These are phyloP conservation scores for Onygenales sp. DNA, from an alignment of 2,329 filamentous ascomycete genomes.

Conservation along the genomic window DNA sequence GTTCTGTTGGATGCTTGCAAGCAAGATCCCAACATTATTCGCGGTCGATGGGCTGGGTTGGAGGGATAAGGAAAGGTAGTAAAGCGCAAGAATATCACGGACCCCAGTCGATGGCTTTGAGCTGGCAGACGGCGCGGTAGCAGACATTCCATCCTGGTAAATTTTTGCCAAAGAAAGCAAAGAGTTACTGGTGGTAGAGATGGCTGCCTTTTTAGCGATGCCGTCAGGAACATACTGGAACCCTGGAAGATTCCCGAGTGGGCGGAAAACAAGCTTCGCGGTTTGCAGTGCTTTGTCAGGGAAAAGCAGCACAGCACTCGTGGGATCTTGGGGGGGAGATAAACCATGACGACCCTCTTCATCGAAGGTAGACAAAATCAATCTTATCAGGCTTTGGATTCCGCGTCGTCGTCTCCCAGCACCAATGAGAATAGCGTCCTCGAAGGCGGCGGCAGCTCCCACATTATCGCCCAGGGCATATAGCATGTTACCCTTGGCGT, in stretches of 20 bases:
- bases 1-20: constrained; percentile 84
- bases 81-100: constrained; percentile 84
- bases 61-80: constrained; percentile 87
- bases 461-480: constrained; percentile 79
- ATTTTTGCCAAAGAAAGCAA: constrained; percentile 93
- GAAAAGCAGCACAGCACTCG: constrained; percentile 64
- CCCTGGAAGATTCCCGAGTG: constrained; percentile 68
- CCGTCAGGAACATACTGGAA: constrained; percentile 62
- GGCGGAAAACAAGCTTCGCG: constrained; percentile 70
- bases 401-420: constrained; percentile 60
- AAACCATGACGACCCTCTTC: constrained; percentile 31
- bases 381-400: constrained; percentile 68
- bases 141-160: constrained; percentile 91
- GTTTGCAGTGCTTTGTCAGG: constrained; percentile 78
- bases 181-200: constrained; percentile 92
- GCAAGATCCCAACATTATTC: constrained; percentile 93
- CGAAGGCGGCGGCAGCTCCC: constrained; percentile 77
- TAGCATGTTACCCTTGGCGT: constrained; percentile 97
- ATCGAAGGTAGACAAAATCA: constrained; percentile 63
- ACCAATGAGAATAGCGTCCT: constrained; percentile 87
- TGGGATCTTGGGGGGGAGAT: constrained; percentile 22
- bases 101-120: constrained; percentile 63
- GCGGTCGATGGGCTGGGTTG: constrained; percentile 95
- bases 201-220: constrained; percentile 64
- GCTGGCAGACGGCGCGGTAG: constrained; percentile 47